Evolutionary conservation across 164 flowering plant species (phyloP).

Genomic region (Protea cynaroides): DNA sequence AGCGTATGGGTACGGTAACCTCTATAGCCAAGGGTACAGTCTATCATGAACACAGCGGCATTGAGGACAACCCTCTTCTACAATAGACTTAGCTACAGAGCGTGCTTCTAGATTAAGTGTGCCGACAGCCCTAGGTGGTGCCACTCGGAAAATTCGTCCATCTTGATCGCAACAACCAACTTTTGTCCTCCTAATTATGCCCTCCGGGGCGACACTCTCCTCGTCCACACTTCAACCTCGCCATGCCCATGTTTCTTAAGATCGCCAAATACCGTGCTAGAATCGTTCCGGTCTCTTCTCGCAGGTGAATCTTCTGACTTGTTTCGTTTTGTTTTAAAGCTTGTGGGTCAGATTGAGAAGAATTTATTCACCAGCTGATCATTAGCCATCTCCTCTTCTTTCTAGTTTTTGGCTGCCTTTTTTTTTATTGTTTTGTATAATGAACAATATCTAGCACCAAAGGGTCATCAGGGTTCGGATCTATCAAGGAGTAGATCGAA

Average conservation of each 20-base stretch:
- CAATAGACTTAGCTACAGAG: conserved; percentile 45
- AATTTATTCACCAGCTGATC: too few species aligned
- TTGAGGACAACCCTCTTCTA: conserved; percentile 54
- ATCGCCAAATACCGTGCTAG: conserved; percentile 53
- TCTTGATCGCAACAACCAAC: conserved; percentile 47
- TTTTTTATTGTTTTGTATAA: too few species aligned
- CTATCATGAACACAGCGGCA: conserved; percentile 47
- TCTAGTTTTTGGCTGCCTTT: too few species aligned
- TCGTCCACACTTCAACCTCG: conserved; percentile 52
- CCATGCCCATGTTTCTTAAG: conserved; percentile 55
- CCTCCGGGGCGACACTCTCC: conserved; percentile 51
- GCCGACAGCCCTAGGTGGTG: conserved; percentile 42
- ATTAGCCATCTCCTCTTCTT: too few species aligned
- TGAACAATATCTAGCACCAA: too few species aligned
- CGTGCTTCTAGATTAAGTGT: conserved; percentile 51
- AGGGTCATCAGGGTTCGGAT: too few species aligned
- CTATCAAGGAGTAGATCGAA: too few species aligned
- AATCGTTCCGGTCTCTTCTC: conserved; percentile 47
- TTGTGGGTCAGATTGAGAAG: background rate
- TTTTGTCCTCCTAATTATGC: conserved; percentile 58
- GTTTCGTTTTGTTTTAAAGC: background rate
- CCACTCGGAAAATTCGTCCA: conserved; percentile 43
- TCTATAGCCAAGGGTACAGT: conserved; percentile 59
- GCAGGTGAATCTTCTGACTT: conserved; percentile 23
- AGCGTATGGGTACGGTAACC: conserved; percentile 54